phyloP scores from a whole-genome alignment of 306 rosid species.

The Quercus parvula region DNA sequence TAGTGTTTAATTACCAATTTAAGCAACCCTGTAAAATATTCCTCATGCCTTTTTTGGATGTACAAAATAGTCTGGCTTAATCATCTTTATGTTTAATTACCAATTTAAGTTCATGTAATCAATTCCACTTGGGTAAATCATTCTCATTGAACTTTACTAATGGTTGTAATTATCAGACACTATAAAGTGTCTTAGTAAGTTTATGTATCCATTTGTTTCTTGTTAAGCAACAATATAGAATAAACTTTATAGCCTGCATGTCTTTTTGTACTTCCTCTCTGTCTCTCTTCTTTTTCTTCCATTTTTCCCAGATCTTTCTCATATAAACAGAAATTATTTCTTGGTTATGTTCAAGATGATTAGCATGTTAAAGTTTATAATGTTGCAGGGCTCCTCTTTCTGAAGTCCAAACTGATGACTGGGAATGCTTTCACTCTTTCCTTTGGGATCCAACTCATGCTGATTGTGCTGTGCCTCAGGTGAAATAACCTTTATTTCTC shows the following conservation, averaged over 20 bases:
- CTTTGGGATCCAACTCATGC: conserved; percentile 51
- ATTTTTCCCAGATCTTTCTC: not conserved
- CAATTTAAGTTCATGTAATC: not conserved
- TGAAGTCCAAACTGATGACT: conserved; percentile 49
- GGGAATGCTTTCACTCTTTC: conserved; percentile 56
- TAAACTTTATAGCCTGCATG: not conserved
- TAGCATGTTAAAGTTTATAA: conserved; percentile 8
- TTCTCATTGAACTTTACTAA: not conserved
- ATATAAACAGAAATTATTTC: not conserved
- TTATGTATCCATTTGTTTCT: not conserved
- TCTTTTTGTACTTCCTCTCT: not conserved
- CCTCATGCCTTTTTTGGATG: no score
- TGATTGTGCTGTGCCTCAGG: conserved; percentile 58
- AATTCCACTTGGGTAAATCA: not conserved
- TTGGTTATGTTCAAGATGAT: not conserved
- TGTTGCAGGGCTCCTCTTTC: conserved; percentile 46
- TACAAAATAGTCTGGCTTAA: not conserved
- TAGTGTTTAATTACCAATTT: not conserved
- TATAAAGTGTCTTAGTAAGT: not conserved
- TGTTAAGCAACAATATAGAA: not conserved
- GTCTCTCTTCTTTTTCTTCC: not conserved
- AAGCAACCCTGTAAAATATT: not conserved
- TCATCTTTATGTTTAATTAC: not conserved
- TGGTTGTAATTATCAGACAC: not conserved
- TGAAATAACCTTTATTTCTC: conserved; percentile 10